Base-by-base conservation (phyloP, 2,329 filamentous ascomycete genomes). In the Cadophora sp. region DNA sequence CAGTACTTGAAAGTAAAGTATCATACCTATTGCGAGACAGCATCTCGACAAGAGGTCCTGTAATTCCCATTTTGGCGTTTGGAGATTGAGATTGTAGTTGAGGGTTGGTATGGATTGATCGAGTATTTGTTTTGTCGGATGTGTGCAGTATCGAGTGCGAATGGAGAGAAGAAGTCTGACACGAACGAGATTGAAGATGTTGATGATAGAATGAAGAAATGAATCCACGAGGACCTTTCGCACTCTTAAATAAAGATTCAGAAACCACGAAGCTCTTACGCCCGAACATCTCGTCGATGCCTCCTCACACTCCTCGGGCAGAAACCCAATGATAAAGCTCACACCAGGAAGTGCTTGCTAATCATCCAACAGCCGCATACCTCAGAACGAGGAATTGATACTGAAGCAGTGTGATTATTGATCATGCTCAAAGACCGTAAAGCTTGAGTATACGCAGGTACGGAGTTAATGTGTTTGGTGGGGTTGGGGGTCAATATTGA, bases 21-120 rank as follows among this genome's bases (percentile, higher is more conserved):
- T 5, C 27, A 43, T 65, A 70, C 70, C 51, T 65, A 43, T 73
- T 73, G 55, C 69, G 71, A 51, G 66, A 59, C 18, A 73, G 51
- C 69, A 72, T 72, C 61, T 72, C 68, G 18, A 61, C 60, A 9
- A 72, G 55, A 18, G 71, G 62, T 47, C 67, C 65, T n/a, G 66
- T 70, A 24, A 66, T 50, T 33, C 33, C 41, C 70, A 72, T 72
- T 51, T 70, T 72, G 53, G 20, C 20, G 9, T 39, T 20, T 56
- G 39, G 13, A 43, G 39, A 24, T 62, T 41, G 30, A 20, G 36
- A 20, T 8, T 45, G 1, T 1, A 18, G 27, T 47, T 48, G 33
- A 51, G 41, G 1, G n/a, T 27, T 61, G 20, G 41, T 53, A 36
- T 55, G 33, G 16, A 39, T 39, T 22, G 20, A 20, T 39, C n/a